Evolutionary conservation across 164 flowering plant species (phyloP).

Genomic region (Amborella trichopoda): DNA sequence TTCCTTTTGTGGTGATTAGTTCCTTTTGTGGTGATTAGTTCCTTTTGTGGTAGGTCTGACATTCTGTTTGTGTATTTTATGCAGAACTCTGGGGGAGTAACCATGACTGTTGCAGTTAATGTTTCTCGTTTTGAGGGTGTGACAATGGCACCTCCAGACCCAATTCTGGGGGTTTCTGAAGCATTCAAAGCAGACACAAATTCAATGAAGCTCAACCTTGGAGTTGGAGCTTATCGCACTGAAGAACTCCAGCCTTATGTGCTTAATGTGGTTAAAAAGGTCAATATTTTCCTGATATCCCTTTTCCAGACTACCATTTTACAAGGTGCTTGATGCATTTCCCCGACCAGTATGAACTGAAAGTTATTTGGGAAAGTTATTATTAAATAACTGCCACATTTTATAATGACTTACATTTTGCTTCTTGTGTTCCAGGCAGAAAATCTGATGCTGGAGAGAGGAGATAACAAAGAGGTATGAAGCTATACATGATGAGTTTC

Average conservation of each 20-base stretch:
- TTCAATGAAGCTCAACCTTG: constrained; percentile 82
- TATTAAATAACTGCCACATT: no score
- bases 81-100: constrained; percentile 47
- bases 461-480: constrained; percentile 92
- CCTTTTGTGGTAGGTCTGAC: background rate
- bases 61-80: constrained; percentile 7
- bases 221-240: constrained; percentile 98
- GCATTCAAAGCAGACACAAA: constrained; percentile 81
- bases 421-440: constrained; percentile 51
- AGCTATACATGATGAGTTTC: background rate
- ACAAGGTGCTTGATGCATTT: no score
- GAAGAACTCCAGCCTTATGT: constrained; percentile 96
- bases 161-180: constrained; percentile 96
- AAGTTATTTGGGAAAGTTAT: no score
- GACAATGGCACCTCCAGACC: constrained; percentile 97
- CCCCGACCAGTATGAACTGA: no score
- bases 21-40: no score
- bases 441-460: constrained; percentile 77
- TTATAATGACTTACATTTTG: background rate
- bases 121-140: constrained; percentile 78
- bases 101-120: constrained; percentile 29
- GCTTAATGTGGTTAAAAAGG: constrained; percentile 92
- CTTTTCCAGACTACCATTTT: no score
- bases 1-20: no score
- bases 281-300: constrained; percentile 12